Base-by-base conservation (phyloP, 805 yeast genomes). In the Kluyveromyces dobzhanskii region DNA sequence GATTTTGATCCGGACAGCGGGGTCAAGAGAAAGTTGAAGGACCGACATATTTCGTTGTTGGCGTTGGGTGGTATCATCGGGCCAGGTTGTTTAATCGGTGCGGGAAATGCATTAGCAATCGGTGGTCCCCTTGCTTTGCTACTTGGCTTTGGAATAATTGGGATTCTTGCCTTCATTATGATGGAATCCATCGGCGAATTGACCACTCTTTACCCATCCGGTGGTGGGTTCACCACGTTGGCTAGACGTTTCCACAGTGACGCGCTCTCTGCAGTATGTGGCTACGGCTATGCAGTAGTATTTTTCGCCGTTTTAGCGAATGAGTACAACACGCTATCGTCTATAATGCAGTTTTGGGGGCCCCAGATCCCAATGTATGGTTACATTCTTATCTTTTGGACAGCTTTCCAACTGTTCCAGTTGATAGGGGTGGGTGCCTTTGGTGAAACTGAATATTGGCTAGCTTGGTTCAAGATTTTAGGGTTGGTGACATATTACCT, bases 401-500 rank as follows among this genome's bases (percentile, higher is more conserved):
- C 29, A 2, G 45, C 43, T 13, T 43, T 45, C 27, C 34, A 40
- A 32, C 32, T 37, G 29, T 23, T 43, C 37, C 30, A 39, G 75
- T 80, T 18, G 70, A 75, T 46, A 70, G 77, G 32, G 69, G 71
- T 53, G 67, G 74, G 50, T 65, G 73, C 46, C 72, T 73, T 44
- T 64, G 81, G 49, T 78, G 78, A 41, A 54, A 26, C 53, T 29
- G 53, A 43, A 42, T 81, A 75, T 56, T 80, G 80, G 80, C 68
- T 76, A 49, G 77, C 81, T 1, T 51, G 71, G 17, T 63, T 81
- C 55, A 81, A 81, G 56, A 76, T 81, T 28, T 44, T 80, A 37
- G 73, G 83, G 29, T 69, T 81, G 50, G 53, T 77, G 23, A 84
- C 85, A 13, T 64, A 76, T 43, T 74, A 78, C 43, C 53, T 78